These are phyloP conservation scores for Phlyctochytrium arcticum DNA, from an alignment of 192 early-diverging fungal genomes.

Conservation along the genomic window DNA sequence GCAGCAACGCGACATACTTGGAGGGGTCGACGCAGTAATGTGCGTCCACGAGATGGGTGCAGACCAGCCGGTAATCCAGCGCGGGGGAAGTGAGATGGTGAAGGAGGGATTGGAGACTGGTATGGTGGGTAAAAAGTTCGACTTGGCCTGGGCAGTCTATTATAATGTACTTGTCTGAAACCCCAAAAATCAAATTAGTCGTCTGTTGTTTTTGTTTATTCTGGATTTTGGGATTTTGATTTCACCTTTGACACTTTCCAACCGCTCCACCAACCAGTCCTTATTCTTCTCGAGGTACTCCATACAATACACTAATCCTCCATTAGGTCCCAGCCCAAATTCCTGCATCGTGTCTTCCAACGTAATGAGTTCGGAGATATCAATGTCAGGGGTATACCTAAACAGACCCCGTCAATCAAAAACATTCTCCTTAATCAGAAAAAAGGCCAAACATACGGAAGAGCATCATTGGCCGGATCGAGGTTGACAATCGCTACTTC, in stretches of 20 bases:
- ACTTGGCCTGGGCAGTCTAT: constrained; percentile 62
- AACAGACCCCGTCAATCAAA: neutral
- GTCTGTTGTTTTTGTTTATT: no score
- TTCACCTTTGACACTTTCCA: constrained; percentile 40
- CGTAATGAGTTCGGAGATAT: constrained; percentile 51
- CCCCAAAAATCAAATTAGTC: no score
- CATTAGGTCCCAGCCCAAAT: constrained; percentile 54
- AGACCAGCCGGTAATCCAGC: constrained; percentile 67
- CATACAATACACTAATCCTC: constrained; percentile 57
- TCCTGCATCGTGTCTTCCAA: constrained; percentile 51
- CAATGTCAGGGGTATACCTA: constrained; percentile 44
- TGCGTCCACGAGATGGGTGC: constrained; percentile 85
- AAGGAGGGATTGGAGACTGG: constrained; percentile 73
- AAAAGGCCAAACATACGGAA: constrained; percentile 43
- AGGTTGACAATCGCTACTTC: constrained; percentile 48
- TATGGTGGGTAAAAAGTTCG: constrained; percentile 63
- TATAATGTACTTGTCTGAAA: constrained; percentile 54
- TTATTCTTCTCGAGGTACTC: constrained; percentile 61
- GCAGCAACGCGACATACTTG: constrained; percentile 87
- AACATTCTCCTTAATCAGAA: neutral
- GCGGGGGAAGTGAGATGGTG: constrained; percentile 58
- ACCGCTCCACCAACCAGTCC: constrained; percentile 48
- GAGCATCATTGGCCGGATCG: constrained; percentile 59
- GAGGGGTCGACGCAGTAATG: constrained; percentile 89
- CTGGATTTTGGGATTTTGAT: neutral